Percentiles rank a stretch among this genome's conserved stretches.
Conservation (phyloP, 2,329 filamentous ascomycete genomes). For the Sclerotinia spermophila region DNA sequence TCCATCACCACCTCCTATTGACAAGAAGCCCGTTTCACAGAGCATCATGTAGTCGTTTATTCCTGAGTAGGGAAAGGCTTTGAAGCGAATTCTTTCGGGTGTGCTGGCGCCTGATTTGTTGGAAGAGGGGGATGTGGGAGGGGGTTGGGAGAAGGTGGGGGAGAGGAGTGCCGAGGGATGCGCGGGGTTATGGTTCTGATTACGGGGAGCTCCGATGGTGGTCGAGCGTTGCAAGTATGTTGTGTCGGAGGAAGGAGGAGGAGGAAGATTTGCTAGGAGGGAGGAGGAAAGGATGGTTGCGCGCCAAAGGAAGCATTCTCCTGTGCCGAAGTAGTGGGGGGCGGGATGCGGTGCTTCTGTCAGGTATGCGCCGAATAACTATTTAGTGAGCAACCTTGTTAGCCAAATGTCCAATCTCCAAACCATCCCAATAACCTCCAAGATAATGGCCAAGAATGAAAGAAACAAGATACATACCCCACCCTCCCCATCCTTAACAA, state of each 20-base stretch:
- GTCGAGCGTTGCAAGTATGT: conserved; percentile 59
- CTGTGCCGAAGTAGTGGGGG: conserved; percentile 88
- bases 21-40: conserved; percentile 81
- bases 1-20: conserved; percentile 82
- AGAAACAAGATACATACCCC: conserved; percentile 51
- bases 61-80: conserved; percentile 93
- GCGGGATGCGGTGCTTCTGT: conserved; percentile 81
- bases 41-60: conserved; percentile 97
- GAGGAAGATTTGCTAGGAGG: conserved; percentile 49
- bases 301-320: conserved; percentile 92
- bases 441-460: neutral
- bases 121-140: conserved; percentile 31
- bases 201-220: conserved; percentile 44
- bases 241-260: conserved; percentile 65
- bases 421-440: neutral
- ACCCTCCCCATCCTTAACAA: conserved; percentile 73
- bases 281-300: conserved; percentile 61
- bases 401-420: neutral
- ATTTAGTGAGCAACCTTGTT: neutral
- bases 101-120: conserved; percentile 44
- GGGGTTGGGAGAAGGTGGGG: conserved; percentile 24
- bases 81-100: conserved; percentile 82
- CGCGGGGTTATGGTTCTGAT: neutral
- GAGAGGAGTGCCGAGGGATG: conserved; percentile 22
- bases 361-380: conserved; percentile 90